Base-by-base conservation (phyloP, 2,329 filamentous ascomycete species). In the Ceratocystis albifundus region DNA sequence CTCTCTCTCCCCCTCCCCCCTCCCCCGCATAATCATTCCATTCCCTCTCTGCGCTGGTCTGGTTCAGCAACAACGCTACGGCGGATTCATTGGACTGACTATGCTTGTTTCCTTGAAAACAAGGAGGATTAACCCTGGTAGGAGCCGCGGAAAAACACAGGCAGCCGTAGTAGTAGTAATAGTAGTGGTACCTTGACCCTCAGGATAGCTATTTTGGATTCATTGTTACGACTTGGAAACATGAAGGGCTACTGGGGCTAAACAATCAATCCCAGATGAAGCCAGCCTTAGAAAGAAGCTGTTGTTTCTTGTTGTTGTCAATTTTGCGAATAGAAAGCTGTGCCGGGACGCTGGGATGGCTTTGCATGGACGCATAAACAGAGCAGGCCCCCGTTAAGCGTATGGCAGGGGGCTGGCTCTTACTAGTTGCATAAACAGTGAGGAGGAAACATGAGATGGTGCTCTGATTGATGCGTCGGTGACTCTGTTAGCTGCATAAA, bases 21-120 rank as follows among this genome's bases (percentile, higher is more conserved):
- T n/a, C n/a, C n/a, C n/a, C 25, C 57, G 32, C 64, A 41, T 30
- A n/a, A 61, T 66, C 36, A 46, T 55, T 61, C 46, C 36, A 46
- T 55, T 61, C 46, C 55, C 25, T 20, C 30, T 48, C 46, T 62
- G 30, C 46, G 55, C 45, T 36, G 61, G 28, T 62, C 45, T 36
- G 61, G 28, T 32, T 30, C 25, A 57, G 25, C 53, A 30, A 25
- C 22, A 28, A 5, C 53, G 3, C 10, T 10, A 12, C 36, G 36
- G 36, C 36, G 36, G 36, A 41, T 41, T 41, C 36, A 41, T 10
- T 41, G 36, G 30, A 32, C 30, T 32, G 30, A 32, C 30, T 32
- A 20, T 25, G 20, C 50, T 28, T 25, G 15, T 25, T 55, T 30
- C 22, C 22, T 22, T 28, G 10, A 41, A 41, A 41, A 41, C 36